phyloP scores from a whole-genome alignment of 1,139 yeast genomes.

The Williopsis jadinii region DNA sequence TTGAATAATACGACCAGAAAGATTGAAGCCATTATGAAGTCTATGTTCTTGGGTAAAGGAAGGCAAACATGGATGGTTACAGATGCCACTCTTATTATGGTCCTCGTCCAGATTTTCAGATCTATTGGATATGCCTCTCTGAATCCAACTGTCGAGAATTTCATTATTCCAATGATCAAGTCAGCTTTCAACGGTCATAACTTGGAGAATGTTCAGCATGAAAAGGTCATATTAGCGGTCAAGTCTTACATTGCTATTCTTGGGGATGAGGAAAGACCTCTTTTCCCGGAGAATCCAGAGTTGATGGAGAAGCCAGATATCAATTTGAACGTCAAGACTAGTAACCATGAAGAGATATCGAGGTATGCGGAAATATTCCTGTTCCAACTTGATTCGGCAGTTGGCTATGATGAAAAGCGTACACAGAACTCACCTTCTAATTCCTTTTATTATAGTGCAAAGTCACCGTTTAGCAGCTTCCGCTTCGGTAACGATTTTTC shows the following conservation, averaged over 20 bases:
- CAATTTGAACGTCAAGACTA: conserved; percentile 31
- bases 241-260: conserved; percentile 66
- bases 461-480: conserved; percentile 34
- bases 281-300: conserved; percentile 62
- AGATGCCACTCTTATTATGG: conserved; percentile 53
- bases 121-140: conserved; percentile 75
- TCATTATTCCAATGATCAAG: conserved; percentile 53
- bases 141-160: conserved; percentile 72
- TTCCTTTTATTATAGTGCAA: conserved; percentile 31
- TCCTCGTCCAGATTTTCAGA: conserved; percentile 65
- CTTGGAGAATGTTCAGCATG: conserved; percentile 61
- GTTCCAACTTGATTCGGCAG: conserved; percentile 50
- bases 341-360: conserved; percentile 71
- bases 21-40: conserved; percentile 48
- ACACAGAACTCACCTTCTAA: conserved; percentile 24
- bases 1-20: conserved; percentile 77
- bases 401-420: conserved; percentile 38
- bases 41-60: conserved; percentile 48
- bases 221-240: conserved; percentile 62
- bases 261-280: conserved; percentile 61
- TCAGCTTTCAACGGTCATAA: conserved; percentile 46
- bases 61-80: conserved; percentile 69
- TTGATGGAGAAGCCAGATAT: conserved; percentile 31
- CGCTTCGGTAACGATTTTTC: conserved; percentile 45
- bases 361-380: conserved; percentile 53